These are phyloP conservation scores for Mycena leptocephala DNA, from an alignment of 768 basidiomycete species.

Conservation along the genomic window DNA sequence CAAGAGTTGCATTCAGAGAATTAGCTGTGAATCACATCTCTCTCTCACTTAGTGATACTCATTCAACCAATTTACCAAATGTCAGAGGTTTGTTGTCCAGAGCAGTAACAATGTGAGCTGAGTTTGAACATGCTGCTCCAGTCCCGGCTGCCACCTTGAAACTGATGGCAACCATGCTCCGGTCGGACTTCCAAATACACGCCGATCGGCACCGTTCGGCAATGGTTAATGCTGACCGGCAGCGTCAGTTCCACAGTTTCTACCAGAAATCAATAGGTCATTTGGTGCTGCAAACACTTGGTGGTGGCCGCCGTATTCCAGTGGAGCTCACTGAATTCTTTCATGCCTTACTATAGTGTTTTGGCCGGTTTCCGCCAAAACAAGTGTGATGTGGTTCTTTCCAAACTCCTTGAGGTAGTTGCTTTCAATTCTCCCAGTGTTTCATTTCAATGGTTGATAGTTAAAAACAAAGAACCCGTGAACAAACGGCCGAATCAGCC, in stretches of 20 bases:
- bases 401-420: not conserved
- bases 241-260: no score
- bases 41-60: not conserved
- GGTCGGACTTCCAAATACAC: not conserved
- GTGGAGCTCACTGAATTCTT: not conserved
- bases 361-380: not conserved
- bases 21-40: not conserved
- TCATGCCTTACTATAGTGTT: not conserved
- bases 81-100: not conserved
- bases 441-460: no score
- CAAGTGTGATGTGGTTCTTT: not conserved
- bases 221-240: no score
- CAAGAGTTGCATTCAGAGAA: not conserved
- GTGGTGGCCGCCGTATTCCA: no score
- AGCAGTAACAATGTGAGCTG: conserved; percentile 5
- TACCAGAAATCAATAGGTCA: no score
- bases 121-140: not conserved
- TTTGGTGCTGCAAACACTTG: no score
- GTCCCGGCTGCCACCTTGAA: not conserved
- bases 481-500: not conserved
- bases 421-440: no score
- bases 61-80: not conserved
- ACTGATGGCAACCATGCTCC: not conserved
- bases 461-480: not conserved
- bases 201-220: no score